Conservation (phyloP, 179 eudicot species). For the Dionaea muscipula region DNA sequence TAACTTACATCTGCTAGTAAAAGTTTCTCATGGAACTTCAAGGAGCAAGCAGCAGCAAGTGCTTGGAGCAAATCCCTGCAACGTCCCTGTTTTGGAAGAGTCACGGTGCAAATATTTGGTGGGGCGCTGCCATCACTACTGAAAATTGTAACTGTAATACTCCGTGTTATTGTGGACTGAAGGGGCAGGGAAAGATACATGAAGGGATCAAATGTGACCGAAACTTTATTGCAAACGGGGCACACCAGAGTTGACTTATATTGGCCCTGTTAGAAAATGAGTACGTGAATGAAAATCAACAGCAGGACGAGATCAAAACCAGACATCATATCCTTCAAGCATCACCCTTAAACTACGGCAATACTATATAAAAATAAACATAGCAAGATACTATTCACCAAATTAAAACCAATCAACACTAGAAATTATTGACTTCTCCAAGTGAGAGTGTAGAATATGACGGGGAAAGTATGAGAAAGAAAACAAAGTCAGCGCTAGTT, state of each 20-base stretch:
- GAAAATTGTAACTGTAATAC: constrained; percentile 72
- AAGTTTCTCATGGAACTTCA: constrained; percentile 78
- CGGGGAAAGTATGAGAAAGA: too few species aligned
- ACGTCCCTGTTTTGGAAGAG: constrained; percentile 87
- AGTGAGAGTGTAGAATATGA: too few species aligned
- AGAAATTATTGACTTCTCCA: too few species aligned
- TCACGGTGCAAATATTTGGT: constrained; percentile 68
- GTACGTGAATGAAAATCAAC: background rate
- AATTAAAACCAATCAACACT: too few species aligned
- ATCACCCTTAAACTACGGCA: too few species aligned
- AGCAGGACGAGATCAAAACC: background rate
- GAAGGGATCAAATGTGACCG: constrained; percentile 95
- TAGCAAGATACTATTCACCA: too few species aligned
- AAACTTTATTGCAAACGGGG: constrained; percentile 70
- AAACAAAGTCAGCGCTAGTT: too few species aligned
- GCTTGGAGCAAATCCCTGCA: constrained; percentile 91
- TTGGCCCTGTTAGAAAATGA: constrained; percentile 55
- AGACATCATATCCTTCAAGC: background rate
- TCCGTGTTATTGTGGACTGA: constrained; percentile 68
- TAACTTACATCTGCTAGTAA: constrained; percentile 77
- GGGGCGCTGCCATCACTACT: constrained; percentile 68
- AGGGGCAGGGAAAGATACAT: constrained; percentile 99
- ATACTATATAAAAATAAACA: too few species aligned
- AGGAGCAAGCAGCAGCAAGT: constrained; percentile 61
- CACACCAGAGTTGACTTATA: constrained; percentile 94